Evolutionary conservation across 495 filamentous ascomycete genomes (phyloP), one percentile per base, ranked within the genome.

Genomic region (Collariella sp.): DNA sequence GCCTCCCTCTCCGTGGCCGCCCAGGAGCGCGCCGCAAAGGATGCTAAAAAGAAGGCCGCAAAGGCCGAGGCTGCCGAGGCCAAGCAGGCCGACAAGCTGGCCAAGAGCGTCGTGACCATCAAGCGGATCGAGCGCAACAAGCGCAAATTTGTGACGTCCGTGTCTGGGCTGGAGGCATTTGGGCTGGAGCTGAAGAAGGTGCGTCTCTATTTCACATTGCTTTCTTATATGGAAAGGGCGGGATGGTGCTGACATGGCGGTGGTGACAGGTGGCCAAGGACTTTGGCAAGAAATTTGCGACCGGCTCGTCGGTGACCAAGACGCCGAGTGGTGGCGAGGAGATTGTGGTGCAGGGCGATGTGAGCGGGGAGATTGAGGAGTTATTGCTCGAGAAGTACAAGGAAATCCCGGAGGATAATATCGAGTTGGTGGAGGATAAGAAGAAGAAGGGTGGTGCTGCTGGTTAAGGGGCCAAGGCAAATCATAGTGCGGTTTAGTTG

Each of bases 91-190:
- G 86, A 89, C 62, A 78, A 77, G 61, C 86, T 86, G 55, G 86
- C 87, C 18, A 79, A 83, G 47, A 85, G 85, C 44, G 89, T 91
- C 65, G 76, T 98, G 23, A 81, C 79, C 48, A 95, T 99, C 69
- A 96, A 96, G 79, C 87, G 94, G 3, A 88, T 99, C 47, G 93
- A 99, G 76, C 82, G 93, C 46, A 95, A 94, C 73, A 99, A 99
- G 77, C 80, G 93, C 57, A 99, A 99, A 72, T 90, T 83, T 63
- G 90, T 97, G 35, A 99, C 91, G 3, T 83, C 89, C 15, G 81
- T 97, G n/a, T 78, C 78, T 0, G 93, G 93, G 1, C 72, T 99
- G 19, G 93, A 97, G 68, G 83, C 85, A 0, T 91, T 95, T 59
- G 90, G 90, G 0, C 64, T 96, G 49, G 93, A 97, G 52, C 74